Conservation (phyloP, 768 basidiomycete species). For the Hericium rajendrae region DNA sequence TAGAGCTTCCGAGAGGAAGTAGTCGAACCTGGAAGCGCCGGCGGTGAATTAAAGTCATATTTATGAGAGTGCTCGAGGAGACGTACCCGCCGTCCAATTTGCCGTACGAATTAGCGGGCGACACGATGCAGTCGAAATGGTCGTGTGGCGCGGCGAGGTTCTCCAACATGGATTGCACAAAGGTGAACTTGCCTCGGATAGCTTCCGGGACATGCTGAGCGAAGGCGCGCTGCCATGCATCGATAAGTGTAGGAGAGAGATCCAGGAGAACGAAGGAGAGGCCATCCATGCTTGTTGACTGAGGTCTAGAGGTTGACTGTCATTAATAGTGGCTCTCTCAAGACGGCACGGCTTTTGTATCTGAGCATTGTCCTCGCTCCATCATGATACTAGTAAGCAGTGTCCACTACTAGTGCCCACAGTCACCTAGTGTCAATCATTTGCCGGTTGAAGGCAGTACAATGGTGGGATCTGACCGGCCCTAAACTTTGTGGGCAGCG, state of each 20-base stretch:
- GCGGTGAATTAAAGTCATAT: too few species aligned
- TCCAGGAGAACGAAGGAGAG: background rate
- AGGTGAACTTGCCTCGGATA: background rate
- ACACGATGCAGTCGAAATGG: constrained; percentile 10
- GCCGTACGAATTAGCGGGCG: constrained; percentile 10
- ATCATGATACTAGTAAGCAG: too few species aligned
- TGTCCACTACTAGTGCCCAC: too few species aligned
- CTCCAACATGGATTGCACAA: constrained; percentile 3
- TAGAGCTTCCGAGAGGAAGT: constrained; percentile 3
- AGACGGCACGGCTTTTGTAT: too few species aligned
- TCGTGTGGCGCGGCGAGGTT: background rate
- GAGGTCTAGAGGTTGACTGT: too few species aligned
- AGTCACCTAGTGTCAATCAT: too few species aligned
- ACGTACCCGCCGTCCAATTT: constrained; percentile 11
- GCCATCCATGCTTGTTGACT: background rate
- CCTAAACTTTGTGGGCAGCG: too few species aligned
- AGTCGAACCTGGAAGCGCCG: constrained; percentile 2
- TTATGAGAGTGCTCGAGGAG: background rate
- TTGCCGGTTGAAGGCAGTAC: too few species aligned
- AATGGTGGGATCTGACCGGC: too few species aligned
- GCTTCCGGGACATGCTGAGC: background rate
- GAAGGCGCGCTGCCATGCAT: background rate
- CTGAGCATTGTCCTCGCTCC: too few species aligned
- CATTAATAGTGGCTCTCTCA: too few species aligned
- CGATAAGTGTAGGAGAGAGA: background rate